Percentiles rank a stretch among this genome's conserved stretches.
Evolutionary conservation across 768 basidiomycete species (phyloP).

Genomic region (Lyophyllum decastes): DNA sequence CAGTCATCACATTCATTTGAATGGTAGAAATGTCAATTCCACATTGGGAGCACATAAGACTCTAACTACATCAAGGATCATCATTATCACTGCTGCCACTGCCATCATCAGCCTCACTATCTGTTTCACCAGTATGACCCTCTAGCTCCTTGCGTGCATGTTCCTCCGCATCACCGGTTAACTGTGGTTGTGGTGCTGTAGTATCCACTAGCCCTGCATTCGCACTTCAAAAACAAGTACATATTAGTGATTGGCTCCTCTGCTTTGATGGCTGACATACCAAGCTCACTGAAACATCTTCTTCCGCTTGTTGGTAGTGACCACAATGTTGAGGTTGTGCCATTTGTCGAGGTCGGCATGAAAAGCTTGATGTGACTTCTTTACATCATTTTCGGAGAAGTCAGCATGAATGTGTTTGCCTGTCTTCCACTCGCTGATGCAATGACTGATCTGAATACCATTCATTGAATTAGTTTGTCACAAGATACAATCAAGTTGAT

Average conservation of each 20-base stretch:
- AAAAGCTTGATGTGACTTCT: background rate
- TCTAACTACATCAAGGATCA: background rate
- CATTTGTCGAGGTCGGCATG: background rate
- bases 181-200: background rate
- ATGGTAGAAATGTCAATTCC: background rate
- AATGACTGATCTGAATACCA: background rate
- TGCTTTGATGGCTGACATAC: too few species aligned
- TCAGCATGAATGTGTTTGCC: background rate
- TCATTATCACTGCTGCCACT: background rate
- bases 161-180: conserved; percentile 6
- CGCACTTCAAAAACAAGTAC: too few species aligned
- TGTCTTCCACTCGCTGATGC: background rate
- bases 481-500: too few species aligned
- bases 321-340: background rate
- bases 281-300: background rate
- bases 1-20: background rate
- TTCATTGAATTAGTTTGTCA: background rate
- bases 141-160: conserved; percentile 9
- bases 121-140: conserved; percentile 15
- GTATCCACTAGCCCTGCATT: too few species aligned
- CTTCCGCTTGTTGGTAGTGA: conserved; percentile 1
- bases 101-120: conserved; percentile 8
- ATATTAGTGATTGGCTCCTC: too few species aligned
- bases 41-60: too few species aligned
- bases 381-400: background rate